Percentiles rank a stretch among this genome's conserved stretches.
Evolutionary conservation across 306 rosid species (phyloP).

Genomic region (Begonia masoniana): DNA sequence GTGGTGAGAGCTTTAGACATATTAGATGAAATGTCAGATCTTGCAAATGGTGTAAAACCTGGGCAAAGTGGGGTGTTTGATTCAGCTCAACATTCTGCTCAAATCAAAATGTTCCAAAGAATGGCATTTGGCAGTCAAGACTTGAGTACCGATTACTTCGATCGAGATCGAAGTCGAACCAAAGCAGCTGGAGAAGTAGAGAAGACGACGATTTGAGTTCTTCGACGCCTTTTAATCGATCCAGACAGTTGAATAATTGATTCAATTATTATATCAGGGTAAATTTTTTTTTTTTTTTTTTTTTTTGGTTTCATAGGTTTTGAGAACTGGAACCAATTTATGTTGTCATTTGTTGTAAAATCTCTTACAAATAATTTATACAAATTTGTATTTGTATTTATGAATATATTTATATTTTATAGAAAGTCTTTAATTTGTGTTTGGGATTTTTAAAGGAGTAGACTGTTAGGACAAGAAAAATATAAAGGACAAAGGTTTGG

Average conservation of each 20-base stretch:
- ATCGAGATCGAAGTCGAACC: constrained; percentile 48
- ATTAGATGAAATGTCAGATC: constrained; percentile 56
- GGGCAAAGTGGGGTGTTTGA: constrained; percentile 70
- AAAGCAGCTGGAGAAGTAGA: constrained; percentile 64
- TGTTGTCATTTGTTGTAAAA: background rate
- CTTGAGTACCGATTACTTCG: constrained; percentile 34
- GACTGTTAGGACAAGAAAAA: no score
- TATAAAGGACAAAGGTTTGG: no score
- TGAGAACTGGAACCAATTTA: background rate
- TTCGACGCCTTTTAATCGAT: constrained; percentile 24
- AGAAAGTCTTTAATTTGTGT: no score
- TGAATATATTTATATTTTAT: no score
- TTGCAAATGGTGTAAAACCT: constrained; percentile 77
- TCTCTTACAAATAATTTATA: background rate
- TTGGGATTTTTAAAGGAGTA: no score
- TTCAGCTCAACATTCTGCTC: constrained; percentile 64
- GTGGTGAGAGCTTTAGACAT: constrained; percentile 89
- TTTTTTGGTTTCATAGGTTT: background rate
- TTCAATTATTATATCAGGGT: background rate
- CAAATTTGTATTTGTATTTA: no score
- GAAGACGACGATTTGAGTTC: constrained; percentile 23
- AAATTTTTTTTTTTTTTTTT: background rate
- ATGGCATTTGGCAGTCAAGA: constrained; percentile 92
- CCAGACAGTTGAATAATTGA: constrained; percentile 50
- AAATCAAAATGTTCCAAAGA: constrained; percentile 70